Evolutionary conservation across 2,329 filamentous ascomycete species (phyloP).

Genomic region (Microcyclospora pomicola): DNA sequence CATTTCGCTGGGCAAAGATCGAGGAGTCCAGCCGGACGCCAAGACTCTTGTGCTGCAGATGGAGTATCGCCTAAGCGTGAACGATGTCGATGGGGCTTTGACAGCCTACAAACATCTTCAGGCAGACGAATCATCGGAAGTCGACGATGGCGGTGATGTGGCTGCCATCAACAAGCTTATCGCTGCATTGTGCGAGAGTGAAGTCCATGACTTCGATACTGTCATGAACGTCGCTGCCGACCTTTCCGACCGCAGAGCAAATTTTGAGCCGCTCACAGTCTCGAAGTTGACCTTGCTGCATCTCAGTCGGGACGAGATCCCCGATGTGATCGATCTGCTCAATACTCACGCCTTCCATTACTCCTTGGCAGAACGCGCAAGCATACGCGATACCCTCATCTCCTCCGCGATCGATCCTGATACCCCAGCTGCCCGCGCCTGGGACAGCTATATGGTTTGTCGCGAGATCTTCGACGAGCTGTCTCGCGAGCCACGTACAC

Average conservation of each 20-base stretch:
- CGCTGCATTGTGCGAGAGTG: slow-evolving; percentile 48
- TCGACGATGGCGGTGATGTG: slow-evolving; percentile 38
- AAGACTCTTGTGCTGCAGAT: slow-evolving; percentile 62
- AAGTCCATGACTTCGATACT: slow-evolving; percentile 51
- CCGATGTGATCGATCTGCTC: slow-evolving; percentile 69
- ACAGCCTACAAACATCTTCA: slow-evolving; percentile 51
- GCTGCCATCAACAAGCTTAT: slow-evolving; percentile 58
- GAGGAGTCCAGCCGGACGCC: slow-evolving; percentile 52
- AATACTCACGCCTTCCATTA: slow-evolving; percentile 60
- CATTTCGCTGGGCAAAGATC: slow-evolving; percentile 50
- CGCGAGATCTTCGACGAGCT: slow-evolving; percentile 48
- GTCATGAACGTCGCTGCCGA: slow-evolving; percentile 62
- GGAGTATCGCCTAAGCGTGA: slow-evolving; percentile 57
- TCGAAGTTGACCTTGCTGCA: slow-evolving; percentile 60
- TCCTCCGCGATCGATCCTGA: slow-evolving; percentile 50
- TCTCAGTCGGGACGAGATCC: slow-evolving; percentile 59
- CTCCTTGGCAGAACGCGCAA: slow-evolving; percentile 53
- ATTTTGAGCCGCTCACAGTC: slow-evolving; percentile 61
- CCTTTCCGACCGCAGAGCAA: slow-evolving; percentile 54
- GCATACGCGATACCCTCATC: slow-evolving; percentile 53
- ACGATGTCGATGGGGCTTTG: slow-evolving; percentile 57
- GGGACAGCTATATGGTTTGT: slow-evolving; percentile 48
- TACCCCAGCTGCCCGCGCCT: slow-evolving; percentile 50
- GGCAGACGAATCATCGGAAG: slow-evolving; percentile 39
- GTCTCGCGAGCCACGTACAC: slow-evolving; percentile 48